Evolutionary conservation across 2,329 filamentous ascomycete genomes (phyloP).

Genomic region (Diplodia sapinea): DNA sequence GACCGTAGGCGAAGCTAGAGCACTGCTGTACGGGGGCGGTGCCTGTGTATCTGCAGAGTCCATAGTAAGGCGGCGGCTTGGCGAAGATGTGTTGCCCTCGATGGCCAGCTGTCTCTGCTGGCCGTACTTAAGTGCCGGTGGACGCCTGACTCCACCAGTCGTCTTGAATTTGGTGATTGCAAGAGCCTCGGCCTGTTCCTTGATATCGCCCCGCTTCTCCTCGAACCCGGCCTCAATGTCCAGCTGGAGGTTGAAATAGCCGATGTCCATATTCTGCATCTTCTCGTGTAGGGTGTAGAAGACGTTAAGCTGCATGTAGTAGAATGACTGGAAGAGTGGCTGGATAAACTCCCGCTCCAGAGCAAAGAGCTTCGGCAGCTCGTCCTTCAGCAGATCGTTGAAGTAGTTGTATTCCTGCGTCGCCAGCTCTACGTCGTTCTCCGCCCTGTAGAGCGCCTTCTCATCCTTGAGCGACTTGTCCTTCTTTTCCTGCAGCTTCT

Average conservation of each 20-base stretch:
- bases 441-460: constrained; percentile 94
- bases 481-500: constrained; percentile 97
- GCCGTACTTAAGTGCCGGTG: constrained; percentile 47
- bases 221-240: constrained; percentile 92
- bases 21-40: constrained; percentile 48
- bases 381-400: constrained; percentile 95
- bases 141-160: constrained; percentile 65
- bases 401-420: constrained; percentile 98
- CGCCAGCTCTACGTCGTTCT: constrained; percentile 86
- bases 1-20: constrained; percentile 40
- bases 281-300: constrained; percentile 98
- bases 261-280: constrained; percentile 97
- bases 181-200: constrained; percentile 82
- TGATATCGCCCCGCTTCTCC: constrained; percentile 84
- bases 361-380: constrained; percentile 87
- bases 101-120: constrained; percentile 44
- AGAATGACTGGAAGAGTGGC: constrained; percentile 97
- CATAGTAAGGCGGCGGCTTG: constrained; percentile 39
- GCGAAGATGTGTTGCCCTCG: constrained; percentile 40
- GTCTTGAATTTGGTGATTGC: constrained; percentile 91
- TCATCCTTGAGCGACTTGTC: constrained; percentile 96
- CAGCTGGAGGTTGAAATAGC: constrained; percentile 91
- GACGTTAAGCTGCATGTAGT: constrained; percentile 99
- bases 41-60: constrained; percentile 46
- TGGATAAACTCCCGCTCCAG: constrained; percentile 95